Evolutionary conservation across 805 yeast genomes (phyloP).

Genomic region (Blastobotrys robertii): DNA sequence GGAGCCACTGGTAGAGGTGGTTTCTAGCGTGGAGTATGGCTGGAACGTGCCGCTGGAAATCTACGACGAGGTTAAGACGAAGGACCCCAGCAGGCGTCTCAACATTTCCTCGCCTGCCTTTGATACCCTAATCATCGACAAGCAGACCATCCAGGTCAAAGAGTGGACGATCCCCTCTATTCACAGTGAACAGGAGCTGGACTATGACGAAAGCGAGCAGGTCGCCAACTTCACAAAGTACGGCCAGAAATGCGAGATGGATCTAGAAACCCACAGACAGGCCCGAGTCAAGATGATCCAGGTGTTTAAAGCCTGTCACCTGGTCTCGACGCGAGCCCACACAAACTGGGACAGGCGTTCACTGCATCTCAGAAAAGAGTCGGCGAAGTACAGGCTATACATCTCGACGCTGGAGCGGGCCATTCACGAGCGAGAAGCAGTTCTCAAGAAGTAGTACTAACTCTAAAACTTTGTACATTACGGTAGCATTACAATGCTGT

Average conservation of each 20-base stretch:
- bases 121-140: slow-evolving; percentile 14
- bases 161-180: slow-evolving; percentile 26
- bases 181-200: slow-evolving; percentile 16
- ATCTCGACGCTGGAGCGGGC: slow-evolving; percentile 16
- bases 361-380: slow-evolving; percentile 19
- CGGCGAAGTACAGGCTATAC: slow-evolving; percentile 22
- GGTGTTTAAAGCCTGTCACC: slow-evolving; percentile 20
- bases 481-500: not conserved
- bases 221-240: slow-evolving; percentile 31
- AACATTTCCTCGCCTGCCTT: slow-evolving; percentile 6
- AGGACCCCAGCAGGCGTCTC: not conserved
- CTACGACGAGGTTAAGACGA: not conserved
- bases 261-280: slow-evolving; percentile 35
- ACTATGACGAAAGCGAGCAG: slow-evolving; percentile 29
- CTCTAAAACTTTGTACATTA: not conserved
- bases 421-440: slow-evolving; percentile 11
- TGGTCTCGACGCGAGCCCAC: slow-evolving; percentile 20
- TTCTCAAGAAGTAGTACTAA: not conserved
- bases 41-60: slow-evolving; percentile 37
- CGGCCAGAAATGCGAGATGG: slow-evolving; percentile 29
- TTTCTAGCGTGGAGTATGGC: slow-evolving; percentile 70
- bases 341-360: slow-evolving; percentile 26
- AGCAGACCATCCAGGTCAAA: slow-evolving; percentile 17
- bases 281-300: slow-evolving; percentile 30
- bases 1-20: slow-evolving; percentile 59